Evolutionary conservation across 139 green algal genomes (phyloP).

Genomic region (Haematococcus sp.): DNA sequence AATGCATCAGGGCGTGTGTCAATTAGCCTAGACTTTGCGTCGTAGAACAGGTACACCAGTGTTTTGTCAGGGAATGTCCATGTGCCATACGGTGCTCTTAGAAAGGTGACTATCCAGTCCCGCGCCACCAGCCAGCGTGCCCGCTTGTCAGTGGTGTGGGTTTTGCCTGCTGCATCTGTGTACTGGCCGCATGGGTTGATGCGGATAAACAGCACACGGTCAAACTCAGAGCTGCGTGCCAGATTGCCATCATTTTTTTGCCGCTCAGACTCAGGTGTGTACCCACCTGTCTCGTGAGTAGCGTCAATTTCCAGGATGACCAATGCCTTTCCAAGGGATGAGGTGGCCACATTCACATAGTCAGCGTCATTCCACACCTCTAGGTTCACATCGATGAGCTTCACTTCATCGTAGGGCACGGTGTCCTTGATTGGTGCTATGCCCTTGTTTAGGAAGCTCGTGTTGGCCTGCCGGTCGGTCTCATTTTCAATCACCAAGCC

Average conservation of each 20-base stretch:
- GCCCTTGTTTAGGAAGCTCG: not conserved
- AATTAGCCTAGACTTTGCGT: not conserved
- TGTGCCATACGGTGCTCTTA: not conserved
- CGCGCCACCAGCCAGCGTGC: not conserved
- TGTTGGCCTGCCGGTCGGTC: not conserved
- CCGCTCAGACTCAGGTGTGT: conserved; percentile 4
- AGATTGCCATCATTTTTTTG: not conserved
- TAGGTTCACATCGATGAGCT: conserved; percentile 3
- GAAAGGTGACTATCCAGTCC: conserved; percentile 4
- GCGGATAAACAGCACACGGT: not conserved
- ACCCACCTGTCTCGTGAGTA: not conserved
- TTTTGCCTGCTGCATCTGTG: too few species aligned
- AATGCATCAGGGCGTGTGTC: not conserved
- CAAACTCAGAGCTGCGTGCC: not conserved
- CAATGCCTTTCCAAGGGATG: not conserved
- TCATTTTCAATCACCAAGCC: conserved; percentile 4
- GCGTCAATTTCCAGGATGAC: conserved; percentile 1
- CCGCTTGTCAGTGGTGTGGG: too few species aligned
- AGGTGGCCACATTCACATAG: conserved; percentile 1
- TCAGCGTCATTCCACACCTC: not conserved
- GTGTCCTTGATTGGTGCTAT: conserved; percentile 1
- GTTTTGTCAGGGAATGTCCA: conserved; percentile 5
- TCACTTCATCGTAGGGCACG: conserved; percentile 7
- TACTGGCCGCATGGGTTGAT: too few species aligned
- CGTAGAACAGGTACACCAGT: conserved; percentile 1